phyloP scores from a whole-genome alignment of 2,329 filamentous ascomycete genomes.

The Pseudogymnoascus pannorum region DNA sequence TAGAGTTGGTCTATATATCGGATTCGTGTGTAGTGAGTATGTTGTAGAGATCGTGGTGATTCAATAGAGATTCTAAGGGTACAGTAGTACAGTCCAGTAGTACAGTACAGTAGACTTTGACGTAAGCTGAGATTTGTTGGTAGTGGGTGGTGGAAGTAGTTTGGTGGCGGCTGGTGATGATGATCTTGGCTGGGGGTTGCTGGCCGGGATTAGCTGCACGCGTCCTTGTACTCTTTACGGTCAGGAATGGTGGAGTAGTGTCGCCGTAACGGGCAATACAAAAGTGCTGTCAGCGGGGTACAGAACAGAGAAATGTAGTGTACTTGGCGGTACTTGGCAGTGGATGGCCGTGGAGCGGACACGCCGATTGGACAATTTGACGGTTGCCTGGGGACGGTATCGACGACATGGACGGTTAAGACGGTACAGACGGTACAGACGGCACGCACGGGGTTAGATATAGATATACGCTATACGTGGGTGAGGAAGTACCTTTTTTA shows the following conservation, averaged over 20 bases:
- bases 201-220: neutral
- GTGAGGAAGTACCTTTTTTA: neutral
- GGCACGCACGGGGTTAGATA: neutral
- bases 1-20: neutral
- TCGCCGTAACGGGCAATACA: conserved; percentile 1
- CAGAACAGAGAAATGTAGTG: neutral
- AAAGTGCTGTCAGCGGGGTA: neutral
- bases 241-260: neutral
- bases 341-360: neutral
- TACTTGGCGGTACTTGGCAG: too few species aligned
- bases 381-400: neutral
- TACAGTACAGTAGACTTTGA: neutral
- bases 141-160: too few species aligned
- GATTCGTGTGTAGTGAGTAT: neutral
- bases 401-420: too few species aligned
- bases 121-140: conserved; percentile 1
- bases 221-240: neutral
- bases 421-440: neutral
- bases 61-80: neutral
- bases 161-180: neutral
- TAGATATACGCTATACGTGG: neutral
- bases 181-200: neutral
- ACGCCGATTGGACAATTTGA: neutral
- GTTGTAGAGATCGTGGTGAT: neutral
- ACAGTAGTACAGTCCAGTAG: neutral